phyloP scores from a whole-genome alignment of 192 early-diverging fungal species.

The Chytriomyces sp. region DNA sequence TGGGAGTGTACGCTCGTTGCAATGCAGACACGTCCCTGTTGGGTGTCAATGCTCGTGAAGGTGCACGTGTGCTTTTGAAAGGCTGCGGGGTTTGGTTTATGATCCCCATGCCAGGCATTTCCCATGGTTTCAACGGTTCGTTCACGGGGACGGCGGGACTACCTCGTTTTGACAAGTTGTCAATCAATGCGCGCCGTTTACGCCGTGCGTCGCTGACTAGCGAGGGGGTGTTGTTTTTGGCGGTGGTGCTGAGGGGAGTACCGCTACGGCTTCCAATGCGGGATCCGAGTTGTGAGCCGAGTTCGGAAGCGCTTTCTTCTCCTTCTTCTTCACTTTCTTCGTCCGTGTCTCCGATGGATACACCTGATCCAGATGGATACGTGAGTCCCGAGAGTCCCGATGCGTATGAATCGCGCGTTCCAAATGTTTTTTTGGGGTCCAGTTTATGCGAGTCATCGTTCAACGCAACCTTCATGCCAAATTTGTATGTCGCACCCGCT shows the following conservation, averaged over 20 bases:
- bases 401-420: constrained; percentile 6
- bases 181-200: neutral
- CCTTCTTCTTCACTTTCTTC: constrained; percentile 8
- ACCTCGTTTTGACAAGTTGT: constrained; percentile 2
- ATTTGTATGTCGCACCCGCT: constrained; percentile 13
- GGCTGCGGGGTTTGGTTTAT: neutral
- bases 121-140: constrained; percentile 32
- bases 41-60: neutral
- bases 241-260: neutral
- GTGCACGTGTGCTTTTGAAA: neutral
- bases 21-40: neutral
- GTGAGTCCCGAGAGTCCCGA: constrained; percentile 15
- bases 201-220: neutral
- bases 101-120: constrained; percentile 30
- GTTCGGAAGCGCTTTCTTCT: neutral
- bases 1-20: neutral
- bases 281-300: neutral
- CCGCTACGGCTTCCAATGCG: neutral
- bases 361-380: constrained; percentile 14
- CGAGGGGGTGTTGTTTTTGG: neutral
- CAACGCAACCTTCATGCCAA: constrained; percentile 22
- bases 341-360: neutral
- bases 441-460: constrained; percentile 16
- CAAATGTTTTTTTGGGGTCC: neutral
- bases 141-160: neutral